These are phyloP conservation scores for Trametes hirsuta DNA, from an alignment of 1,284 basidiomycete species.

Conservation along the genomic window DNA sequence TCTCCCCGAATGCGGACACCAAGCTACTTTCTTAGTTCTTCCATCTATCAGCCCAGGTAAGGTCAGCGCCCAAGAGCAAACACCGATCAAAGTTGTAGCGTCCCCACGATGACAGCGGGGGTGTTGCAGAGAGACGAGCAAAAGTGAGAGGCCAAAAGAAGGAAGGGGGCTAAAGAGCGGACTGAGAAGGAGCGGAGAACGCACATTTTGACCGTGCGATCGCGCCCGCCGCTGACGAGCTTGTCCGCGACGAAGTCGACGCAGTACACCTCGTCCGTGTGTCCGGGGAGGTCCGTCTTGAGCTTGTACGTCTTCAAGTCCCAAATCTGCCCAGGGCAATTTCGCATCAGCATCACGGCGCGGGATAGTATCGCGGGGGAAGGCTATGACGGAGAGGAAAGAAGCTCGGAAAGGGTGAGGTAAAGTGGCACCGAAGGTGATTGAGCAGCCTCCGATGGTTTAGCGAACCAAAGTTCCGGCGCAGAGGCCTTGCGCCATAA, in stretches of 20 bases:
- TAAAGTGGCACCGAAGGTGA: not conserved
- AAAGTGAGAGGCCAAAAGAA: not conserved
- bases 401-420: not conserved
- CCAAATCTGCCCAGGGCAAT: conserved; percentile 71
- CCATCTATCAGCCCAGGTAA: conserved; percentile 2
- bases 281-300: conserved; percentile 91
- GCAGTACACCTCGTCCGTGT: conserved; percentile 98
- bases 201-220: conserved; percentile 75
- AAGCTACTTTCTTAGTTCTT: conserved; percentile 1
- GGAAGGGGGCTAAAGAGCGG: not conserved
- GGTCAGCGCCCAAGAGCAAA: not conserved
- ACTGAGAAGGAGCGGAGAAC: conserved; percentile 27
- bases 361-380: not conserved
- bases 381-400: not conserved
- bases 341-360: not conserved
- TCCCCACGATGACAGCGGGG: too few species aligned
- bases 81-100: too few species aligned
- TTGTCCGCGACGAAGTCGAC: conserved; percentile 99
- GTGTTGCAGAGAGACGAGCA: too few species aligned
- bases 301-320: conserved; percentile 95
- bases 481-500: not conserved
- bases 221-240: conserved; percentile 90
- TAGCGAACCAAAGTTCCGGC: conserved; percentile 1
- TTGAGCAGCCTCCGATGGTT: not conserved
- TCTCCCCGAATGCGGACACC: too few species aligned